These are phyloP conservation scores for Pseudogymnoascus sp. DNA, from an alignment of 2,329 filamentous ascomycete genomes.

Conservation along the genomic window DNA sequence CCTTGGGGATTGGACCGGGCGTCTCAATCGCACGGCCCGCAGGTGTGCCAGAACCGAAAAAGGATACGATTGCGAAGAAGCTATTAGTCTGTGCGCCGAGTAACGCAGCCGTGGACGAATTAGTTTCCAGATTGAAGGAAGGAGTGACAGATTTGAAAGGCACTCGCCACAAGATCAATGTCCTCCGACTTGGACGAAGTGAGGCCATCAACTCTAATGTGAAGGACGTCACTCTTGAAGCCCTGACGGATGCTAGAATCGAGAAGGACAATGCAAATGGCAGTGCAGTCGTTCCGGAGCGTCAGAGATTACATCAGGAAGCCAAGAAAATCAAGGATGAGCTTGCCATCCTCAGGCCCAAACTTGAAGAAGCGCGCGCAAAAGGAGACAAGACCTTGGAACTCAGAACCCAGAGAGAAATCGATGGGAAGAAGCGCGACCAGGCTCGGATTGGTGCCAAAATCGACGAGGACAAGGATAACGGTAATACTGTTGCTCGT, in stretches of 20 bases:
- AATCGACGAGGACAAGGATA: constrained; percentile 83
- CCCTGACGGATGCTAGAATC: constrained; percentile 72
- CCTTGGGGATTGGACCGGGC: constrained; percentile 34
- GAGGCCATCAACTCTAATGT: constrained; percentile 90
- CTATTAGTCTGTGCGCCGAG: constrained; percentile 94
- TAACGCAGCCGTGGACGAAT: constrained; percentile 93
- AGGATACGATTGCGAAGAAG: constrained; percentile 57
- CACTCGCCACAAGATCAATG: constrained; percentile 66
- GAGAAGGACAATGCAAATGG: constrained; percentile 51
- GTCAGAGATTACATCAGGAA: constrained; percentile 55
- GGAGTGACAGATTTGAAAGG: constrained; percentile 75
- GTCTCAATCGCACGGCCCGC: constrained; percentile 37
- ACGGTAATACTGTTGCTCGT: constrained; percentile 70
- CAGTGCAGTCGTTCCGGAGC: constrained; percentile 44
- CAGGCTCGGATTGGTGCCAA: constrained; percentile 69
- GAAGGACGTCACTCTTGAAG: constrained; percentile 85
- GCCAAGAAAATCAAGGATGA: constrained; percentile 67
- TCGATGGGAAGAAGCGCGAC: constrained; percentile 68
- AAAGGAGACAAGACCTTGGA: constrained; percentile 41
- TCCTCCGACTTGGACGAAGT: constrained; percentile 80
- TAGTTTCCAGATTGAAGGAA: constrained; percentile 84
- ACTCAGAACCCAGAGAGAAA: constrained; percentile 61
- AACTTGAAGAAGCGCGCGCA: constrained; percentile 59
- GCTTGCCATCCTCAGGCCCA: constrained; percentile 61
- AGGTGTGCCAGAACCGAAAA: constrained; percentile 28